A percentile compares a stretch with the other conserved stretches of the same genome.
phyloP scores from a whole-genome alignment of 495 filamentous ascomycete species.

The Barbatosphaeria neglecta region DNA sequence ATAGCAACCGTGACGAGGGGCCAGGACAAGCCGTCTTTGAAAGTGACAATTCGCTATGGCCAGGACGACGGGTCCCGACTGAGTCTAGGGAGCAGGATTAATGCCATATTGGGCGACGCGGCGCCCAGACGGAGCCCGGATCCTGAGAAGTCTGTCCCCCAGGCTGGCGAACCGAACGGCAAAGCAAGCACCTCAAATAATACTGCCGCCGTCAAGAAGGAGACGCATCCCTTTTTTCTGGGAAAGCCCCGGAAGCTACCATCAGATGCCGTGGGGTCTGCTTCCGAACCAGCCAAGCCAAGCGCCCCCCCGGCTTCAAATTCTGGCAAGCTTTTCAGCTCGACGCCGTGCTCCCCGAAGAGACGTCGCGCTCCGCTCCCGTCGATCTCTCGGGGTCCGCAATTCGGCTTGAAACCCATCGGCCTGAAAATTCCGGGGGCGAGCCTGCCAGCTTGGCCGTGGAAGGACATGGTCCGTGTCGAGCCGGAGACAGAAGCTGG shows the following conservation, averaged over 20 bases:
- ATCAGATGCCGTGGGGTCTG: slow-evolving; percentile 3
- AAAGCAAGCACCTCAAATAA: slow-evolving; percentile 1
- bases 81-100: slow-evolving; percentile 21
- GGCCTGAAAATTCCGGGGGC: slow-evolving; percentile 47
- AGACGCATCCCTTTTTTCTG: slow-evolving; percentile 74
- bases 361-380: slow-evolving; percentile 8
- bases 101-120: slow-evolving; percentile 13
- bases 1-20: background rate
- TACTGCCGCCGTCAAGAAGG: slow-evolving; percentile 30
- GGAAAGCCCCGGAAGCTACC: slow-evolving; percentile 23
- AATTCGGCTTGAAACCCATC: slow-evolving; percentile 18
- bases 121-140: background rate
- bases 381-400: slow-evolving; percentile 11
- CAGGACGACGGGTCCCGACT: slow-evolving; percentile 16
- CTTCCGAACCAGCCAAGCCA: slow-evolving; percentile 8
- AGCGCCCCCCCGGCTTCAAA: background rate
- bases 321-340: slow-evolving; percentile 17
- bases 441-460: slow-evolving; percentile 58
- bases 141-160: background rate
- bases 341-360: slow-evolving; percentile 21
- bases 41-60: slow-evolving; percentile 25
- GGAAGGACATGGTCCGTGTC: slow-evolving; percentile 50
- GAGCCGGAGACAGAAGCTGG: slow-evolving; percentile 22
- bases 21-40: slow-evolving; percentile 5
- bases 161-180: background rate